phyloP scores from a whole-genome alignment of 306 rosid species.

The Arachis hypogaea region DNA sequence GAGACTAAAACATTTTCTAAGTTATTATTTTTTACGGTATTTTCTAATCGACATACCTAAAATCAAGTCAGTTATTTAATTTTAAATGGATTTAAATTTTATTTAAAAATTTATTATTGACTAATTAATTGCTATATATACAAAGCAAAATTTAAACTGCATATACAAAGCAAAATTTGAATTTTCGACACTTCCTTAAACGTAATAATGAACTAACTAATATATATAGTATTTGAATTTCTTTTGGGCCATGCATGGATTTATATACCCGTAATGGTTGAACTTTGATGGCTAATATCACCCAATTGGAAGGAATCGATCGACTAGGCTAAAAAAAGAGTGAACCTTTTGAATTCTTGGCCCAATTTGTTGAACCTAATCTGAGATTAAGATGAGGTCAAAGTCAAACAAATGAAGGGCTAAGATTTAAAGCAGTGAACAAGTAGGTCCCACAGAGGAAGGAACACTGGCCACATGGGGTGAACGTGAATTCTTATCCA shows the following conservation, averaged over 20 bases:
- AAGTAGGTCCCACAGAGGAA: conserved; percentile 43
- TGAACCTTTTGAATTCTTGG: conserved; percentile 22
- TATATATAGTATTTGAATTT: neutral
- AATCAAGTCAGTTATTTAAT: too few relatives aligned
- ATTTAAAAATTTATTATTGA: too few relatives aligned
- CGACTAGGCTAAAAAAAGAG: neutral
- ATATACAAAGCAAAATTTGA: too few relatives aligned
- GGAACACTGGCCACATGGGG: conserved; percentile 71
- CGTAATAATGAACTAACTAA: too few relatives aligned
- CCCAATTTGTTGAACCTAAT: conserved; percentile 35
- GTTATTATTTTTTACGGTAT: too few relatives aligned
- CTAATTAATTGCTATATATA: too few relatives aligned
- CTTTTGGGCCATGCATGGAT: conserved; percentile 28
- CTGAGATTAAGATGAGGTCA: conserved; percentile 16
- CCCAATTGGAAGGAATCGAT: conserved; percentile 21
- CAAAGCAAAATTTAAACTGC: too few relatives aligned
- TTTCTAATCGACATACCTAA: too few relatives aligned
- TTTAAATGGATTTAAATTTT: too few relatives aligned
- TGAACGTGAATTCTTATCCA: conserved; percentile 55
- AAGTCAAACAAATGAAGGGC: conserved; percentile 32
- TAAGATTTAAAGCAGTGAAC: conserved; percentile 1
- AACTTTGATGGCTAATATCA: conserved; percentile 24
- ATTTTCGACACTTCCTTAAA: too few relatives aligned
- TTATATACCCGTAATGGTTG: neutral
- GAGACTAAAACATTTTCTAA: too few relatives aligned